Percentiles rank a stretch among this genome's conserved stretches.
Conservation (phyloP, 345 rosid species). For the Lumnitzera racemosa region DNA sequence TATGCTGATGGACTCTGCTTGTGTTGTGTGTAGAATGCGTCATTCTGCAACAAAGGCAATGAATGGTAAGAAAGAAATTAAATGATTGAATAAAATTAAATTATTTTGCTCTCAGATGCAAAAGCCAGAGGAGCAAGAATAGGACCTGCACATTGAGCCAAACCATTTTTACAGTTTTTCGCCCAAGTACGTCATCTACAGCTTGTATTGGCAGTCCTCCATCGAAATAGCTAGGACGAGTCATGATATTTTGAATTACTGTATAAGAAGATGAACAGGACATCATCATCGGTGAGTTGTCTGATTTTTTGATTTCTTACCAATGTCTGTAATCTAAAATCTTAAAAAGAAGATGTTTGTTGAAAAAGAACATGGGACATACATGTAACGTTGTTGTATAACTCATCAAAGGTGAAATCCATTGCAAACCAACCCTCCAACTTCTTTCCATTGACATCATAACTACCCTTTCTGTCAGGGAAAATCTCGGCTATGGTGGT, state of each 20-base stretch:
- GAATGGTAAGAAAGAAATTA: not conserved
- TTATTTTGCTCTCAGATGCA: not conserved
- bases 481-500: slow-evolving; percentile 32
- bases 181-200: slow-evolving; percentile 40
- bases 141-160: slow-evolving; percentile 82
- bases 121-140: not conserved
- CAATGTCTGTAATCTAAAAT: not conserved
- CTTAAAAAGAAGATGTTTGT: not conserved
- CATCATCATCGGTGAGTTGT: not conserved
- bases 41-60: slow-evolving; percentile 37
- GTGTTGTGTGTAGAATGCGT: slow-evolving; percentile 53
- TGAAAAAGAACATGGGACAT: slow-evolving; percentile 4
- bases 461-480: slow-evolving; percentile 30
- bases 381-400: slow-evolving; percentile 32
- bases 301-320: not conserved
- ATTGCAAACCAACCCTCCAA: slow-evolving; percentile 56
- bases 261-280: slow-evolving; percentile 1
- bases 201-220: slow-evolving; percentile 25
- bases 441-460: slow-evolving; percentile 49
- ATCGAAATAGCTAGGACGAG: slow-evolving; percentile 51
- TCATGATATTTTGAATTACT: slow-evolving; percentile 52
- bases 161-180: slow-evolving; percentile 29
- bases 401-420: slow-evolving; percentile 33
- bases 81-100: not conserved
- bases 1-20: slow-evolving; percentile 35